phyloP scores from a whole-genome alignment of 1,284 basidiomycete genomes.

The Rhizoctonia solani region DNA sequence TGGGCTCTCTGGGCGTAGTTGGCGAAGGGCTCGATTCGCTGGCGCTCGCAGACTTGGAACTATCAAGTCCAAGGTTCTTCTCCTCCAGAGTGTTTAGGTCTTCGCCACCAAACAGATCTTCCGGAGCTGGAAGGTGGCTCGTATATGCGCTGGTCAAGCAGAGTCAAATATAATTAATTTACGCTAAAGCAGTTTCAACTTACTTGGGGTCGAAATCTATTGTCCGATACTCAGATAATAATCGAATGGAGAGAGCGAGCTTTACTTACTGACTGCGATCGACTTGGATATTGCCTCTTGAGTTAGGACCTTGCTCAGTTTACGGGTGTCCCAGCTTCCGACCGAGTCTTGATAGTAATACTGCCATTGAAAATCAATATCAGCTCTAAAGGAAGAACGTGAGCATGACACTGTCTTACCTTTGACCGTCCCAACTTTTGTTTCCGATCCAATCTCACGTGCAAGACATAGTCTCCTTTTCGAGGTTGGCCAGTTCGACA shows the following conservation, averaged over 20 bases:
- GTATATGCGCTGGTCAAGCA: neutral
- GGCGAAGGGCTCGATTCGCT: neutral
- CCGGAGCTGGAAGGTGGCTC: neutral
- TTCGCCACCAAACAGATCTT: constrained; percentile 17
- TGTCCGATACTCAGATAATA: neutral
- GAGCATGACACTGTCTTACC: neutral
- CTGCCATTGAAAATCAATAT: neutral
- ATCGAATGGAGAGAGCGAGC: neutral
- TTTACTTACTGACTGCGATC: constrained; percentile 50
- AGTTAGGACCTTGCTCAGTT: constrained; percentile 44
- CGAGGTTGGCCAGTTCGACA: constrained; percentile 48
- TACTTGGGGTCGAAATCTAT: neutral
- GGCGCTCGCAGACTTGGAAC: neutral
- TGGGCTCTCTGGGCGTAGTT: too few relatives aligned
- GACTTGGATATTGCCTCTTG: constrained; percentile 52
- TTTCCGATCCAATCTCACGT: constrained; percentile 52
- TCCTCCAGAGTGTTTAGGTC: constrained; percentile 34
- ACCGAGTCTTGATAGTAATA: constrained; percentile 30
- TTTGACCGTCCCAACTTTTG: constrained; percentile 36
- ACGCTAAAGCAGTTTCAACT: neutral
- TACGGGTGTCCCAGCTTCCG: constrained; percentile 32
- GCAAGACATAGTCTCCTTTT: constrained; percentile 58
- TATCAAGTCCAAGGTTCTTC: neutral
- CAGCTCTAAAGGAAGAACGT: neutral
- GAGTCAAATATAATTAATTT: neutral